Percentiles rank a stretch among this genome's conserved stretches.
Evolutionary conservation across 768 basidiomycete species (phyloP).

Genomic region (Sporobolomyces pararoseus): DNA sequence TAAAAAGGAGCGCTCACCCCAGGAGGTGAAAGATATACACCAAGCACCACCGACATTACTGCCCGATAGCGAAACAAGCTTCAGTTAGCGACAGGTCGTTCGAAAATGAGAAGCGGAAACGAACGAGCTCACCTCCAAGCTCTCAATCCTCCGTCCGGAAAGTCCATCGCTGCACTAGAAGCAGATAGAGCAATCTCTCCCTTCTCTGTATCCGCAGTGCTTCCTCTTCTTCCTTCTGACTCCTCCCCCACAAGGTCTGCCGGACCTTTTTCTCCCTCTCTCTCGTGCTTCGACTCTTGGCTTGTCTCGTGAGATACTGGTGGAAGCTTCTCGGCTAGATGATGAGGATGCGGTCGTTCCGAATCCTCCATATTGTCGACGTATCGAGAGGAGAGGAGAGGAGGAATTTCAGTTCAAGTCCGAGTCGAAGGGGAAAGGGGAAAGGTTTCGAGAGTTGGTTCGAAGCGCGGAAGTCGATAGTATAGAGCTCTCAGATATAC

Average conservation of each 20-base stretch:
- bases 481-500: too few species aligned
- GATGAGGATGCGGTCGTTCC: not conserved
- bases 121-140: conserved; percentile 27
- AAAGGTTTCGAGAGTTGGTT: too few species aligned
- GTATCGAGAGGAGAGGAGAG: too few species aligned
- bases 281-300: not conserved
- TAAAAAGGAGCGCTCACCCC: conserved; percentile 2
- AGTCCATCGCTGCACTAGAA: not conserved
- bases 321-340: conserved; percentile 4
- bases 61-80: not conserved
- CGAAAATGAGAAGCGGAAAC: not conserved
- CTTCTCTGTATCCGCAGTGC: not conserved
- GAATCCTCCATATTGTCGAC: not conserved
- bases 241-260: not conserved
- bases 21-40: conserved; percentile 36
- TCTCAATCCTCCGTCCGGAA: conserved; percentile 20
- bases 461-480: too few species aligned
- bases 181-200: not conserved
- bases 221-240: not conserved
- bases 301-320: not conserved
- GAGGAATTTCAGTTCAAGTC: not conserved
- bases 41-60: conserved; percentile 40
- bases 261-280: too few species aligned
- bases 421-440: too few species aligned
- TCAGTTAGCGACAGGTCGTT: not conserved